Base-by-base conservation (phyloP, 2,329 filamentous ascomycete species). In the Penicillium sp. region DNA sequence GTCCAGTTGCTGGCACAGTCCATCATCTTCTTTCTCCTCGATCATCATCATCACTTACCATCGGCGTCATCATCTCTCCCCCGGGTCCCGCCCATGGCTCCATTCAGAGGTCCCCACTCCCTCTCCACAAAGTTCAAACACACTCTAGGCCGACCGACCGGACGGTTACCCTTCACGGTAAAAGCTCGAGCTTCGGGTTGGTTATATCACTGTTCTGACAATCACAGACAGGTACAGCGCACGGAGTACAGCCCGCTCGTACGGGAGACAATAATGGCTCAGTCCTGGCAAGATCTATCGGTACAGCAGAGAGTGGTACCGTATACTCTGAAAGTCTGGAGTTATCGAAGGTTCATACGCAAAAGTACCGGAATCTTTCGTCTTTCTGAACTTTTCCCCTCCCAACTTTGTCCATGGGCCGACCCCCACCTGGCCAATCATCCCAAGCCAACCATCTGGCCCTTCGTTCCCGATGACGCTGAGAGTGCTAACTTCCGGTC, bases 11-110 rank as follows among this genome's bases (percentile, higher is more conserved):
- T n/a, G n/a, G 39, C 20, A 20, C 20, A 17, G 17, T 42, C 20
- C 7, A 47, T 31, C 31, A 47, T 31, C 22, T 47, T 6, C 22
- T 47, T 54, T 14, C 52, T 34, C 25, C 54, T 52, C 63, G 57
- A 54, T 63, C 43, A 47, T 47, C 42, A 47, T 63, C 61, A 59
- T 63, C 57, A 62, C 58, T 63, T 56, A 58, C 54, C 60, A 53
- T 55, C 53, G 53, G 51, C 47, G 35, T 55, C 59, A 55, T 47
- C 43, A 15, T 41, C 31, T 38, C 20, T 39, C 25, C 47, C 54
- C 54, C 54, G 5, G 47, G 47, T 14, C 47, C 47, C 38, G 38
- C 51, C 56, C 56, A 41, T 41, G 56, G 43, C 42, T 53, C 53
- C 41, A 49, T 49, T 20, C 41, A 34, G 38, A 22, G 28, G 52